A percentile compares a stretch with the other conserved stretches of the same genome.
These are phyloP conservation scores for Plasmodiophora brassicae DNA, from an alignment of 208 protist species.

Conservation along the genomic window DNA sequence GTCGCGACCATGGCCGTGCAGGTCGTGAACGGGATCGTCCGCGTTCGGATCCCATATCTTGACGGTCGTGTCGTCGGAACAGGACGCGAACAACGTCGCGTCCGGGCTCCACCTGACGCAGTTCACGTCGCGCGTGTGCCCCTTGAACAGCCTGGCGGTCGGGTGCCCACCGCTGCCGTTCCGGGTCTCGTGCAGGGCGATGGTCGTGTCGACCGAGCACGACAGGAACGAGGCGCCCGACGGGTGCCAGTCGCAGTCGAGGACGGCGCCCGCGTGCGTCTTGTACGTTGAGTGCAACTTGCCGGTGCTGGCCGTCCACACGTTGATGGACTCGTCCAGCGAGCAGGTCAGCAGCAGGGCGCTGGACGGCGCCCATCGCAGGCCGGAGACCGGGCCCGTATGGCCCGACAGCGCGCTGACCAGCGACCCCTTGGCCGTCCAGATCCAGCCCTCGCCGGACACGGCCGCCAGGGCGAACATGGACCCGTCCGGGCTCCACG, in stretches of 20 bases:
- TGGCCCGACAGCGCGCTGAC: slow-evolving; percentile 56
- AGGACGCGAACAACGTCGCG: slow-evolving; percentile 70
- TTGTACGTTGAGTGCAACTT: slow-evolving; percentile 59
- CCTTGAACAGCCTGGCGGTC: slow-evolving; percentile 40
- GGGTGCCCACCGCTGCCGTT: slow-evolving; percentile 35
- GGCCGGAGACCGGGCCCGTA: slow-evolving; percentile 69
- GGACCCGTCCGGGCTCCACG: neutral
- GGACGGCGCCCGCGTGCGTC: slow-evolving; percentile 66
- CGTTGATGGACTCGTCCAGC: slow-evolving; percentile 70
- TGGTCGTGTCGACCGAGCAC: slow-evolving; percentile 70
- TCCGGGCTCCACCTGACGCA: slow-evolving; percentile 72
- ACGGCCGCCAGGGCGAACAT: neutral
- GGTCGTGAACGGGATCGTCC: neutral
- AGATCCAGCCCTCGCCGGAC: neutral
- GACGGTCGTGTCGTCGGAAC: slow-evolving; percentile 75
- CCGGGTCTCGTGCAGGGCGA: slow-evolving; percentile 68
- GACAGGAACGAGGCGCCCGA: slow-evolving; percentile 69
- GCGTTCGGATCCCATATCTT: slow-evolving; percentile 53
- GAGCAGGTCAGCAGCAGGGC: slow-evolving; percentile 65
- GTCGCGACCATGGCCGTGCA: neutral
- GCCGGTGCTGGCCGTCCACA: slow-evolving; percentile 49
- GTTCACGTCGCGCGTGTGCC: slow-evolving; percentile 71
- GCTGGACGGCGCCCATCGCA: slow-evolving; percentile 74
- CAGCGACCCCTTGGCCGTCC: neutral
- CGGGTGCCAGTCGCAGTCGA: slow-evolving; percentile 80